Base-by-base conservation (phyloP, 1,139 yeast genomes). In the Geotrichum australiense region DNA sequence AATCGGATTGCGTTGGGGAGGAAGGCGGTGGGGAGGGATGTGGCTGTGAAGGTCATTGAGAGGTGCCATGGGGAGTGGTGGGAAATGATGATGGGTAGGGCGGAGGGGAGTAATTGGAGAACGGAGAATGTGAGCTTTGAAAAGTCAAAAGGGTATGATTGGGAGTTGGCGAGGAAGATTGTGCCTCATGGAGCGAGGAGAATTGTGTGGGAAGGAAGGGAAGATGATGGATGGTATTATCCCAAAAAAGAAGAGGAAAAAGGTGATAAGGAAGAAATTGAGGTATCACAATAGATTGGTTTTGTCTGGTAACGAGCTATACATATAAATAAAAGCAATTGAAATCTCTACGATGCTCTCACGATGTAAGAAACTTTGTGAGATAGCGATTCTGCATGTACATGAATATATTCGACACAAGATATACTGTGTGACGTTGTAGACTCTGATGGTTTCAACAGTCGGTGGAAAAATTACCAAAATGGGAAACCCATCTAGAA, bases 1-100 rank as follows among this genome's bases (percentile, higher is more conserved):
- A 89, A 89, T 66, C 74, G 74, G 58, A 89, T 89, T 61, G 94
- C 93, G 15, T 84, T 81, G 71, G 69, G 80, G 47, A 96, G 94
- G 47, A 77, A 82, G 59, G 82, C 83, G 67, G 72, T 78, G 62
- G 74, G 75, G 69, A 74, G 74, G 56, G 71, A 74, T 50, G 77
- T 80, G 55, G 89, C 96, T 24, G 66, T 80, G 53, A 76, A 74
- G 50, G 71, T 86, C 42, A 70, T 89, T 50, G 67, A 74, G 49
- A 89, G 83, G 64, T 84, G 95, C 59, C 73, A 79, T 55, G 74
- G 74, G 56, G 83, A 91, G 41, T 89, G 96, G 96, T 71, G 73
- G 12, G 32, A 25, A n/a, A 8, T 38, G 19, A 12, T 38, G 5
- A 32, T 20, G 2, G 37, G 42, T 16, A 25, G 32, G 12, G 25